Evolutionary conservation across 2,329 filamentous ascomycete genomes (phyloP).

Genomic region (Trichoderma brevicompactum): DNA sequence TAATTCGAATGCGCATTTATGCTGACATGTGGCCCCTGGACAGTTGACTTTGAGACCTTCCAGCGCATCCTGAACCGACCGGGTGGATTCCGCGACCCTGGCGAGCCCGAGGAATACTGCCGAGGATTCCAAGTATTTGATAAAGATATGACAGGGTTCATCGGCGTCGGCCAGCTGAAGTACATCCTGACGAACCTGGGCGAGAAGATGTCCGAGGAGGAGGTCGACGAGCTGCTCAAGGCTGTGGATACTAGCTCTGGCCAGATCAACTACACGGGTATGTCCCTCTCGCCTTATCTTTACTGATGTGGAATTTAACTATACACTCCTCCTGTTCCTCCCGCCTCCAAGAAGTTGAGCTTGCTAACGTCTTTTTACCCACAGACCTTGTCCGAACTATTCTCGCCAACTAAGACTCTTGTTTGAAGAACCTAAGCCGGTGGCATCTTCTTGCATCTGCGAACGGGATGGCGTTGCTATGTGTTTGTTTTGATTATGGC

Average conservation of each 20-base stretch:
- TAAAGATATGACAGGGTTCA: slow-evolving; percentile 98
- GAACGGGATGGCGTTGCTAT: slow-evolving; percentile 42
- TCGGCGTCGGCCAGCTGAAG: slow-evolving; percentile 95
- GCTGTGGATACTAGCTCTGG: slow-evolving; percentile 94
- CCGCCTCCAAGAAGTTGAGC: background rate
- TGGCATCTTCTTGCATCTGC: slow-evolving; percentile 40
- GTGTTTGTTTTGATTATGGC: slow-evolving; percentile 29
- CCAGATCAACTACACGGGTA: slow-evolving; percentile 97
- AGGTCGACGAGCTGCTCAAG: slow-evolving; percentile 98
- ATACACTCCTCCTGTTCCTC: background rate
- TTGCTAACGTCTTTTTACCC: slow-evolving; percentile 22
- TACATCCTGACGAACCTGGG: slow-evolving; percentile 98
- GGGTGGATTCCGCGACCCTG: slow-evolving; percentile 96
- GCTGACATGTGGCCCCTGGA: slow-evolving; percentile 26
- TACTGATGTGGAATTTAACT: background rate
- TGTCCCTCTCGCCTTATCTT: slow-evolving; percentile 38
- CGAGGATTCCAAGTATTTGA: slow-evolving; percentile 99
- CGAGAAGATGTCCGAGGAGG: slow-evolving; percentile 99
- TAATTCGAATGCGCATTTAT: background rate
- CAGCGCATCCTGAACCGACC: slow-evolving; percentile 95
- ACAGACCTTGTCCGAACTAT: slow-evolving; percentile 83
- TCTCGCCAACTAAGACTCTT: slow-evolving; percentile 69
- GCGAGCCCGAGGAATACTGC: slow-evolving; percentile 97
- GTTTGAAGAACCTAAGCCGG: slow-evolving; percentile 1
- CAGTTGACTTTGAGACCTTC: slow-evolving; percentile 98